Evolutionary conservation across 257 asterid species (phyloP).

Genomic region (Solanum neorickii): DNA sequence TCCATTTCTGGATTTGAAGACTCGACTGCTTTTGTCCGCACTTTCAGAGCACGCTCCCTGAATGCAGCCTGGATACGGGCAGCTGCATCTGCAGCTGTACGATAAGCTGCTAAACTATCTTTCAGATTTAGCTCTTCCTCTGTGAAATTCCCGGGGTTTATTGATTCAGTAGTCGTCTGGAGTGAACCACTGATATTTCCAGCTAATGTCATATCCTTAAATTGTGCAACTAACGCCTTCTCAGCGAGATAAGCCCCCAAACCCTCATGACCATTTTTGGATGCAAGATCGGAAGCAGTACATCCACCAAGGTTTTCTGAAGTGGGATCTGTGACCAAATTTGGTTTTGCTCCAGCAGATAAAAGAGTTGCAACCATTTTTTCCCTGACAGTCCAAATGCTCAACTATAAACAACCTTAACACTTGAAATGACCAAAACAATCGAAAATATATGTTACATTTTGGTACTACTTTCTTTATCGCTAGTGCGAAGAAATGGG

Average conservation of each 20-base stretch:
- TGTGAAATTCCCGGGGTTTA: conserved; percentile 29
- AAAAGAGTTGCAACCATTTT: conserved; percentile 91
- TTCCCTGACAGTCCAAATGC: conserved; percentile 47
- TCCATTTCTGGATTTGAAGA: conserved; percentile 62
- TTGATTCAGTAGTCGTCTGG: conserved; percentile 33
- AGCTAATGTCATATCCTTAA: conserved; percentile 55
- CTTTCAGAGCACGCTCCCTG: conserved; percentile 42
- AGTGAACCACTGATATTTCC: conserved; percentile 64
- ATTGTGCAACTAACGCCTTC: conserved; percentile 67
- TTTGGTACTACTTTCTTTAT: neutral
- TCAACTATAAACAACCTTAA: neutral
- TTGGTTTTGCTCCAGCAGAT: conserved; percentile 88
- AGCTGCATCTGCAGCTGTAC: conserved; percentile 83
- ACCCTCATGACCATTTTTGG: conserved; percentile 62
- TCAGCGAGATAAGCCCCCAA: conserved; percentile 96
- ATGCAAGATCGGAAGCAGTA: conserved; percentile 92
- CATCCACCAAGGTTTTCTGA: conserved; percentile 65
- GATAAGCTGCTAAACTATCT: conserved; percentile 81
- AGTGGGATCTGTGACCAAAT: conserved; percentile 86
- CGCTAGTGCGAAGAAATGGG: neutral
- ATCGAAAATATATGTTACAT: neutral
- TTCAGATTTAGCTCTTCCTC: conserved; percentile 67
- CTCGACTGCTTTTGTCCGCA: conserved; percentile 27
- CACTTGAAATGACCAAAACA: neutral
- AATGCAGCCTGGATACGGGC: conserved; percentile 62